These are phyloP conservation scores for Eucalyptus leucophloia DNA, from an alignment of 345 rosid species.

Conservation along the genomic window DNA sequence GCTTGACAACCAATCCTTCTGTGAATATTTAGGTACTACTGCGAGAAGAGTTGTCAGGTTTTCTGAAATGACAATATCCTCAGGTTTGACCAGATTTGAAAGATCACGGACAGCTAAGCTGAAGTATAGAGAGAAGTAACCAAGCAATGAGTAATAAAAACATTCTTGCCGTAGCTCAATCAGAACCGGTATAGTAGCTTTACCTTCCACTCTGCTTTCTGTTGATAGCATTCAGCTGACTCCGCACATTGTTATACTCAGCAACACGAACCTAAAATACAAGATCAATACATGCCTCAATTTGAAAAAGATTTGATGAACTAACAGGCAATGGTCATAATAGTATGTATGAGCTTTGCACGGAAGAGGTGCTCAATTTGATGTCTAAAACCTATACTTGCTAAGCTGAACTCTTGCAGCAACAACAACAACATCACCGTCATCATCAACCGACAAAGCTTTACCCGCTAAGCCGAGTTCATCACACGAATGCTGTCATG, in stretches of 20 bases:
- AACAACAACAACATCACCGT: not conserved
- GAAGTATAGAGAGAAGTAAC: not conserved
- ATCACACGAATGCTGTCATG: not conserved
- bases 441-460: not conserved
- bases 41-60: constrained; percentile 84
- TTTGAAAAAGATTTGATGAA: not conserved
- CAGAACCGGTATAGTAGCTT: not conserved
- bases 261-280: constrained; percentile 83
- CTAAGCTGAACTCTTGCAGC: not conserved
- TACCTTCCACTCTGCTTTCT: constrained; percentile 99
- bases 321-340: not conserved
- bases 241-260: constrained; percentile 86
- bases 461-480: not conserved
- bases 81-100: constrained; percentile 84
- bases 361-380: not conserved
- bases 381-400: not conserved
- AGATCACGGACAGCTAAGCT: constrained; percentile 99
- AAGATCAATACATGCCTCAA: not conserved
- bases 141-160: not conserved
- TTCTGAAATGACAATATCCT: constrained; percentile 76
- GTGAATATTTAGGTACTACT: constrained; percentile 86
- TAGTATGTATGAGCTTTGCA: not conserved
- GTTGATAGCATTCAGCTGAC: constrained; percentile 92
- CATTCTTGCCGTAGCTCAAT: not conserved
- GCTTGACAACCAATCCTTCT: constrained; percentile 93